Evolutionary conservation across 768 basidiomycete genomes (phyloP).

Genomic region (Lactarius quietus): DNA sequence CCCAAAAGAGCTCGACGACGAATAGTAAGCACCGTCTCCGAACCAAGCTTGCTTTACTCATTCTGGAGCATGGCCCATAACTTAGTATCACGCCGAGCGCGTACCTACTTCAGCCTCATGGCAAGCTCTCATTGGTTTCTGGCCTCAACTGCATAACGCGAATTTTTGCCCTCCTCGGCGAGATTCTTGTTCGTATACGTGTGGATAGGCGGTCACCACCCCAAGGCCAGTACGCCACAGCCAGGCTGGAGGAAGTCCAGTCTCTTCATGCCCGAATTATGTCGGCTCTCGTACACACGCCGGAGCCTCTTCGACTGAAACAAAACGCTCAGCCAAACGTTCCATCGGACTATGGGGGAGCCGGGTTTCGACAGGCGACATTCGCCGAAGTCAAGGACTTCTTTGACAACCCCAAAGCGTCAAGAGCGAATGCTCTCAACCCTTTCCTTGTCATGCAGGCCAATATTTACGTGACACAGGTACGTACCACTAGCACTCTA

Average conservation of each 20-base stretch:
- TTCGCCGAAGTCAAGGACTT: slow-evolving; percentile 88
- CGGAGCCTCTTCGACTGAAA: slow-evolving; percentile 71
- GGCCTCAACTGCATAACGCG: slow-evolving; percentile 86
- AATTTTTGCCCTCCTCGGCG: slow-evolving; percentile 81
- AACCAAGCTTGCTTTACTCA: slow-evolving; percentile 21
- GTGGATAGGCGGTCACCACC: slow-evolving; percentile 86
- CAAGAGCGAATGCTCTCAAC: slow-evolving; percentile 79
- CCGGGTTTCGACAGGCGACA: slow-evolving; percentile 76
- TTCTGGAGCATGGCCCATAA: slow-evolving; percentile 14
- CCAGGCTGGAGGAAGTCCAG: slow-evolving; percentile 79
- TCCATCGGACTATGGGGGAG: slow-evolving; percentile 60
- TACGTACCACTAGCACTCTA: slow-evolving; percentile 33
- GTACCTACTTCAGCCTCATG: slow-evolving; percentile 84
- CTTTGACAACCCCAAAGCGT: slow-evolving; percentile 88
- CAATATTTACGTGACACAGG: slow-evolving; percentile 91
- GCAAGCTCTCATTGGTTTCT: slow-evolving; percentile 78
- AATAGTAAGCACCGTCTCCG: slow-evolving; percentile 61
- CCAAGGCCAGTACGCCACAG: slow-evolving; percentile 81
- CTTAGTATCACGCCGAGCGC: slow-evolving; percentile 76
- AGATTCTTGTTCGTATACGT: slow-evolving; percentile 82
- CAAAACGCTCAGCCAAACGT: slow-evolving; percentile 46
- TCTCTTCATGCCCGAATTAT: slow-evolving; percentile 76
- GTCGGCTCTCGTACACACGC: slow-evolving; percentile 68
- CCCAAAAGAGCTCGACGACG: slow-evolving; percentile 84
- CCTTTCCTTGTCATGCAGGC: slow-evolving; percentile 91